Base-by-base conservation (phyloP, 768 basidiomycete species). In the Lenzites betulinus region DNA sequence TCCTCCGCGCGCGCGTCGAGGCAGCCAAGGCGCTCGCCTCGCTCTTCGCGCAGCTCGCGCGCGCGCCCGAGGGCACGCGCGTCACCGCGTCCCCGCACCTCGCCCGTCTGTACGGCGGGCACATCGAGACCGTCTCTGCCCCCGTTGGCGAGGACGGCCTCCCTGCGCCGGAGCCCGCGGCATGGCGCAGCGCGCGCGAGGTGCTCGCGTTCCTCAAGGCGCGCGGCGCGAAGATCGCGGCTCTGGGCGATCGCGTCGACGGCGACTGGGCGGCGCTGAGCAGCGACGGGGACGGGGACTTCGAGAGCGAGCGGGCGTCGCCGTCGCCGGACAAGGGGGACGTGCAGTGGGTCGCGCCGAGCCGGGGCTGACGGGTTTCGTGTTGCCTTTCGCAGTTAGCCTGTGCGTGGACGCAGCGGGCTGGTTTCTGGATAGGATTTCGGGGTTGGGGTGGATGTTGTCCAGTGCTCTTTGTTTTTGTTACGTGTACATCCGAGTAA, bases 1-100 rank as follows among this genome's bases (percentile, higher is more conserved):
- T 97, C 58, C 78, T 98, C 52, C 83, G 91, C 18, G 88, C 90
- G 25, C 88, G 95, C n/a, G 82, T 87, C 5, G 87, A 93, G 71
- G 93, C 94, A 16, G 83, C 88, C 36, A 85, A 86, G 60, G 85
- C 87, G 7, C 82, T 98, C 18, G 87, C 88, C 18, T 74, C 75
- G 52, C 88, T 92, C 71, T 84, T 96, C 59, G 81, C 84, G 36
- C 81, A 88, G 55, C 75, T 95, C 59, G 83, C 79, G 60, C 54
- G 47, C 62, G 44, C 66, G 54, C 49, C 74, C 66, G 79, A 71
- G 73, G 78, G 77, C 50, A 77, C 71, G 60, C 54, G 84, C 77
- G 77, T 83, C 75, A 61, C 83, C 76, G 71, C 80, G 60, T 74
- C 76, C 54, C 63, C 78, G 70, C 80, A 89, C 78, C 67, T 87